Base-by-base conservation (phyloP, 352 stramenopile species). In the Pythium brachiatum region DNA sequence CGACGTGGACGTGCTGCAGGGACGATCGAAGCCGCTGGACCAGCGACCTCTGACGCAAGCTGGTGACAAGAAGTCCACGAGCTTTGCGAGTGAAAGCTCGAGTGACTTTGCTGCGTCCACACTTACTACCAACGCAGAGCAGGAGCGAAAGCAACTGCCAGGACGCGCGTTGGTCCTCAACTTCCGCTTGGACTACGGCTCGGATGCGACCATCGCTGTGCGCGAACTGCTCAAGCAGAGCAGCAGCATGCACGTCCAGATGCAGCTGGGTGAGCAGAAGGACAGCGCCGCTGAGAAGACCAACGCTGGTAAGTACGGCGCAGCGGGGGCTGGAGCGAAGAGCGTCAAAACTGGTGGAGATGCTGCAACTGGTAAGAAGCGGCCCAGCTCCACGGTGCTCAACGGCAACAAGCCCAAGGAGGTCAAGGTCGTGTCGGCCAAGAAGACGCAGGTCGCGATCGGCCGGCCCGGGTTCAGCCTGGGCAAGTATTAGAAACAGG, bases 151-250 rank as follows among this genome's bases (percentile, higher is more conserved):
- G 55, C 21, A 20, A 15, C 44, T 48, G 16, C 29, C 56, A 3
- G 66, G 54, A 9, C 60, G 62, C 12, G 66, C 66, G 25, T 26
- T 73, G 23, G 11, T 73, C 26, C 72, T 93, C 9, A 71, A 82
- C 47, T 91, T 91, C 46, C 74, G 75, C 26, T 67, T 91, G 27
- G 75, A 76, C 18, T 83, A 83, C 47, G 79, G 76, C 21, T 86
- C 75, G 2, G 80, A 99, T 77, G 96, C 95, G 12, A 99, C 92
- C 15, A 97, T 98, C 64, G 94, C 91, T 23, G 72, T 98, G 21
- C 79, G 94, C 38, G 94, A 98, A 62, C 70, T 99, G n/a, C 95
- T 96, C 66, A 98, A 98, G 73, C 79, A 82, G 70, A 97, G 70
- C 75, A 98, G 70, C 76, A 97, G 75, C 53, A 72, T 82, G 27